phyloP scores from a whole-genome alignment of 2,329 filamentous ascomycete genomes.

The Ascomycota sp. region DNA sequence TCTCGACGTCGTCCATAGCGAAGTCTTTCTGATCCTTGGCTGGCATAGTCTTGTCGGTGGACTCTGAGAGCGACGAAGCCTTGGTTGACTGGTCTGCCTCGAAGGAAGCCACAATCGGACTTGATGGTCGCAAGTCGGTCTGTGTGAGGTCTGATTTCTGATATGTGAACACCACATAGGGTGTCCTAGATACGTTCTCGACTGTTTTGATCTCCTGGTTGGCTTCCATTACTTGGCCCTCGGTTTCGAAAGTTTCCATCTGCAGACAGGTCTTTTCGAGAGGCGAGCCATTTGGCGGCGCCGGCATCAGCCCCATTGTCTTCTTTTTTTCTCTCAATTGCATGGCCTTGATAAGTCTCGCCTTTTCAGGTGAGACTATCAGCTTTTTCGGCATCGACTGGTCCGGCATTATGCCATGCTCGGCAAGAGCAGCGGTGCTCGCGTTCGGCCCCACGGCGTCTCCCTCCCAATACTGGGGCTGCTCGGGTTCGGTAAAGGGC shows the following conservation, averaged over 20 bases:
- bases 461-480: conserved; percentile 6
- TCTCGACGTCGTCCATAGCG: conserved; percentile 3
- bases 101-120: conserved; percentile 30
- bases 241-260: no score
- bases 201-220: no score
- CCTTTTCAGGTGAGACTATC: conserved; percentile 69
- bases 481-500: conserved; percentile 16
- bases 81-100: conserved; percentile 39
- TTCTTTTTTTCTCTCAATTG: conserved; percentile 71
- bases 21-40: conserved; percentile 12
- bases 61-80: conserved; percentile 43
- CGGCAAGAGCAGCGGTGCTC: conserved; percentile 23
- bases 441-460: conserved; percentile 17
- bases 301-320: conserved; percentile 14
- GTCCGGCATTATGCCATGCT: conserved; percentile 16
- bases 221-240: no score
- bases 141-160: conserved; percentile 24
- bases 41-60: conserved; percentile 36
- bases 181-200: no score
- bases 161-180: conserved; percentile 27
- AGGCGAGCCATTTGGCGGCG: no score
- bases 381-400: conserved; percentile 20
- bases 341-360: conserved; percentile 81
- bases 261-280: no score
- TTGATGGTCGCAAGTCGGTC: conserved; percentile 36